These are phyloP conservation scores for Talaromyces adpressus DNA, from an alignment of 495 filamentous ascomycete species.

Conservation along the genomic window DNA sequence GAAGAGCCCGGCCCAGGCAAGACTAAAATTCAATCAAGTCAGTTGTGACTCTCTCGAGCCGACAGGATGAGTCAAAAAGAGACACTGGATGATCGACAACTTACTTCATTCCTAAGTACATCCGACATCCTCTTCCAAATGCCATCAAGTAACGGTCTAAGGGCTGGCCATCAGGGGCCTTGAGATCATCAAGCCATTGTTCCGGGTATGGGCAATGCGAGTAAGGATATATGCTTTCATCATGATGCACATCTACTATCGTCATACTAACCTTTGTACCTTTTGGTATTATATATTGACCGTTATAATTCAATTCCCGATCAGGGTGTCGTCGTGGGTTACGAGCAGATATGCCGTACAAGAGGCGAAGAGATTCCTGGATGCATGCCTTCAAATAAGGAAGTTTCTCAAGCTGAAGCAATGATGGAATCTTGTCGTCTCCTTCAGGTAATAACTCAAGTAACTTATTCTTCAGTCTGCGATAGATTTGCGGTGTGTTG, in stretches of 20 bases:
- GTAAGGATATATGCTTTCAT: constrained; percentile 33
- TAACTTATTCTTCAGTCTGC: constrained; percentile 19
- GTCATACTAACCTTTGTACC: constrained; percentile 31
- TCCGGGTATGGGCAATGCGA: constrained; percentile 34
- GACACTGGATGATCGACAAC: not conserved
- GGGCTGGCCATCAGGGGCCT: constrained; percentile 18
- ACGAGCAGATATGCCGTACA: constrained; percentile 20
- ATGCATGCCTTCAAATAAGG: constrained; percentile 36
- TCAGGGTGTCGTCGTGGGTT: constrained; percentile 18
- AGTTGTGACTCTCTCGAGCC: not conserved
- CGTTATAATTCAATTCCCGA: constrained; percentile 12
- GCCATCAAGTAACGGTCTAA: constrained; percentile 40
- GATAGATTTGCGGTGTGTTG: constrained; percentile 16
- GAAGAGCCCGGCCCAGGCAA: constrained; percentile 30
- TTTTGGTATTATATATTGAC: constrained; percentile 8
- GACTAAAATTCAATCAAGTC: constrained; percentile 12
- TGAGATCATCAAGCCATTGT: constrained; percentile 31
- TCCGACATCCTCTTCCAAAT: constrained; percentile 40
- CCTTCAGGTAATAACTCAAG: constrained; percentile 16
- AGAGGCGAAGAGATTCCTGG: constrained; percentile 35
- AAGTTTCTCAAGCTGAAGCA: constrained; percentile 22
- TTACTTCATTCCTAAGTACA: constrained; percentile 45
- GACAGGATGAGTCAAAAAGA: not conserved
- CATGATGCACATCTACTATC: constrained; percentile 29
- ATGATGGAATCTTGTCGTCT: constrained; percentile 5